Evolutionary conservation across 805 yeast species (phyloP).

Genomic region (Hermanozyma aechmeae): DNA sequence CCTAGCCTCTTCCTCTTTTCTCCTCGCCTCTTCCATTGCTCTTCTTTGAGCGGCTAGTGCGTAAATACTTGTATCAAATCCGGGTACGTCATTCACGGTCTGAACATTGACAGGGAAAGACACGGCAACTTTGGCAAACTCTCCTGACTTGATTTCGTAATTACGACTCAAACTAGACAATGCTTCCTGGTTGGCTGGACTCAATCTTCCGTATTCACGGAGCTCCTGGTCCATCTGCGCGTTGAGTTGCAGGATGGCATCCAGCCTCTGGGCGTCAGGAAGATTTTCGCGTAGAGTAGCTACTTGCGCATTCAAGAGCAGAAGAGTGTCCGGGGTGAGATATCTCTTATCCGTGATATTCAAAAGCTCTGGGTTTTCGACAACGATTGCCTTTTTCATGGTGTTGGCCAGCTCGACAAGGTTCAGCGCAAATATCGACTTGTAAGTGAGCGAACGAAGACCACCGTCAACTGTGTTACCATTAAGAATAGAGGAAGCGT

Average conservation of each 20-base stretch:
- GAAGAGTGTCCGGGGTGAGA: conserved; percentile 8
- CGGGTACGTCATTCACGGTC: conserved; percentile 9
- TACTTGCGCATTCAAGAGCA: too few relatives aligned
- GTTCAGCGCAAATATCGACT: conserved; percentile 26
- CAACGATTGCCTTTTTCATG: conserved; percentile 19
- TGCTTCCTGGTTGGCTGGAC: too few relatives aligned
- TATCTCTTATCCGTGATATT: conserved; percentile 11
- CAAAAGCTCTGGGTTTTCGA: conserved; percentile 5
- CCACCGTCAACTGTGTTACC: conserved; percentile 36
- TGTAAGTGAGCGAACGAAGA: conserved; percentile 30
- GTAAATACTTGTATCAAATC: conserved; percentile 8
- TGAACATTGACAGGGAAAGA: conserved; percentile 1
- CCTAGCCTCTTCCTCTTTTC: too few relatives aligned
- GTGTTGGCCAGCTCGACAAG: conserved; percentile 27
- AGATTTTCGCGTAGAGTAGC: too few relatives aligned
- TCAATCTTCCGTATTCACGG: too few relatives aligned
- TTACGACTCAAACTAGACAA: too few relatives aligned
- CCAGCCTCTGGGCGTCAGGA: too few relatives aligned
- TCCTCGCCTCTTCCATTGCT: too few relatives aligned
- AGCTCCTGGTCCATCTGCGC: conserved; percentile 7
- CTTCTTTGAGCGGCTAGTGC: too few relatives aligned
- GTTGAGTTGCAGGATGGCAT: conserved; percentile 4
- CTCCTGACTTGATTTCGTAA: too few relatives aligned
- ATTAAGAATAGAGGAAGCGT: conserved; percentile 27
- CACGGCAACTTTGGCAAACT: too few relatives aligned